A percentile compares a stretch with the other conserved stretches of the same genome.
Evolutionary conservation across 352 stramenopile species (phyloP).

Genomic region (Phytophthora ramorum): DNA sequence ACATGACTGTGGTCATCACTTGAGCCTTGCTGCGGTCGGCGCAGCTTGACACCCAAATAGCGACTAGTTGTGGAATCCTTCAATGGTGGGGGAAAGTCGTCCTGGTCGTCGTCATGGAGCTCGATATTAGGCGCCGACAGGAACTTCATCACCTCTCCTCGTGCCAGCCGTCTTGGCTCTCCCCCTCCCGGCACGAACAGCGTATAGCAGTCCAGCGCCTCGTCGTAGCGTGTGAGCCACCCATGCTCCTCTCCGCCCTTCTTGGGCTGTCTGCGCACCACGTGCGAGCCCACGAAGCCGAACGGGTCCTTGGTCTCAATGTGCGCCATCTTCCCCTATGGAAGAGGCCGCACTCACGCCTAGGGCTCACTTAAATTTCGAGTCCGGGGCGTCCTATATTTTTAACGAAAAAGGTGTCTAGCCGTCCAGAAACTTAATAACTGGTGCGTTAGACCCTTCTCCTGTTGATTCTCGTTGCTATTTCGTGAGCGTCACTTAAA

Average conservation of each 20-base stretch:
- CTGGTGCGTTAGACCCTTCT: conserved; percentile 6
- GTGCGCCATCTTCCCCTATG: conserved; percentile 34
- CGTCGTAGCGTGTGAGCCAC: conserved; percentile 80
- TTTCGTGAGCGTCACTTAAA: conserved; percentile 7
- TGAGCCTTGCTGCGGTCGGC: conserved; percentile 16
- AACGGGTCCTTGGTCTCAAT: conserved; percentile 66
- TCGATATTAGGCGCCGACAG: conserved; percentile 61
- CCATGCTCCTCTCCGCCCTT: conserved; percentile 47
- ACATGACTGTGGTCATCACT: conserved; percentile 1
- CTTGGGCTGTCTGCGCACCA: conserved; percentile 44
- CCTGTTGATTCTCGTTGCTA: conserved; percentile 1
- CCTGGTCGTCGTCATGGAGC: conserved; percentile 52
- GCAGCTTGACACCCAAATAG: conserved; percentile 58
- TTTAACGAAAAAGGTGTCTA: conserved; percentile 1
- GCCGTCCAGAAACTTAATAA: neutral
- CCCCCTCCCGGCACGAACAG: conserved; percentile 61
- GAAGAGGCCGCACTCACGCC: conserved; percentile 10
- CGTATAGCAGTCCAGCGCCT: conserved; percentile 66
- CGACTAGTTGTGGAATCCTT: conserved; percentile 56
- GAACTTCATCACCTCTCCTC: conserved; percentile 72
- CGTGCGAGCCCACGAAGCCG: conserved; percentile 66
- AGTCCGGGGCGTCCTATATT: conserved; percentile 19
- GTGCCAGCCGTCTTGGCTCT: conserved; percentile 41
- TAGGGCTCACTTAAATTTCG: conserved; percentile 15
- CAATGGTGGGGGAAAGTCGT: conserved; percentile 55